Evolutionary conservation across 73 alveolate genomes (phyloP).

Genomic region (Paramecium sonneborni): DNA sequence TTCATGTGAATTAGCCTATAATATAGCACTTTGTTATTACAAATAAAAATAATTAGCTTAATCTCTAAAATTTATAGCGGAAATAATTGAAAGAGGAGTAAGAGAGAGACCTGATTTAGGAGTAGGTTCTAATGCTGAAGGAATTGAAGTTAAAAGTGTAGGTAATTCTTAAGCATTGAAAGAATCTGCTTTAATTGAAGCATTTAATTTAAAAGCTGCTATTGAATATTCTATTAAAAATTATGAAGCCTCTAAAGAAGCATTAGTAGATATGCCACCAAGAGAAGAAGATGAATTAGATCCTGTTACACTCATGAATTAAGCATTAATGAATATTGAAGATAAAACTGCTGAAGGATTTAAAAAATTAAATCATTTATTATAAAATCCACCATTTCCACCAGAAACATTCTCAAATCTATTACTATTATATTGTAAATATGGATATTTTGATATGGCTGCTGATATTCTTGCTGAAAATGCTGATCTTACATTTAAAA

Average conservation of each 20-base stretch:
- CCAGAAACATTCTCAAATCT: conserved; percentile 98
- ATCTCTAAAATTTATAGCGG: conserved; percentile 95
- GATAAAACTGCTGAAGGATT: conserved; percentile 97
- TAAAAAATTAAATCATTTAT: conserved; percentile 75
- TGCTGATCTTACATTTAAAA: conserved; percentile 92
- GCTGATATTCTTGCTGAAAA: conserved; percentile 97
- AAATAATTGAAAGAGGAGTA: conserved; percentile 97
- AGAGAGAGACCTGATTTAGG: conserved; percentile 98
- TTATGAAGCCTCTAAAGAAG: conserved; percentile 98
- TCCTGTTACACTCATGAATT: conserved; percentile 98
- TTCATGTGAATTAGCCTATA: conserved; percentile 96
- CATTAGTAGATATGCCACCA: conserved; percentile 99
- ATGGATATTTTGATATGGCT: conserved; percentile 93
- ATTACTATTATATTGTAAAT: conserved; percentile 97
- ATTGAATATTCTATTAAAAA: conserved; percentile 96
- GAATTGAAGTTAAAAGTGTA: conserved; percentile 94
- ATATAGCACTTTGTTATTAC: conserved; percentile 97
- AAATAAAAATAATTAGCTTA: conserved; percentile 93
- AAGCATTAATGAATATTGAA: conserved; percentile 98
- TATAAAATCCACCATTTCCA: conserved; percentile 95
- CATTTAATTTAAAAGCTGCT: conserved; percentile 98
- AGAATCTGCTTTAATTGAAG: conserved; percentile 99
- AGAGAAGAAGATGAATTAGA: conserved; percentile 98
- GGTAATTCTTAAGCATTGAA: conserved; percentile 97
- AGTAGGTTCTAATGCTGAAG: conserved; percentile 96